Base-by-base conservation (phyloP, 805 yeast genomes). In the Suhomyces canberraensis region DNA sequence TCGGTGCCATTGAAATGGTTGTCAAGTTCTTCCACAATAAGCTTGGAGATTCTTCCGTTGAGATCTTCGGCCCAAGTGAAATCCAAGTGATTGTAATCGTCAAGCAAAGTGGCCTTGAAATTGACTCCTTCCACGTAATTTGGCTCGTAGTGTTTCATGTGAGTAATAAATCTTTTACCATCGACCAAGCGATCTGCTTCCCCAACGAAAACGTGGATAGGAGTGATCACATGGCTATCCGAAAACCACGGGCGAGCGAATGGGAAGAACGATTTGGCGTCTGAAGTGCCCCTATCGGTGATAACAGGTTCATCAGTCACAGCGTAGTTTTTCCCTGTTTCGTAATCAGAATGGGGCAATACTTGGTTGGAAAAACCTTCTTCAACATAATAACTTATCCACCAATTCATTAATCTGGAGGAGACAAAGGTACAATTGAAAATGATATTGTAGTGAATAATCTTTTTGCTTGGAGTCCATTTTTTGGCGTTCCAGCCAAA, bases 51-150 rank as follows among this genome's bases (percentile, higher is more conserved):
- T 29, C 69, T 72, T 3, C 76, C 78, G 18, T 76, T 68, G 1
- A 81, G 80, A 52, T 86, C 90, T 50, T 75, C 79, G 0, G 97
- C 91, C 98, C 98, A 91, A 11, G 90, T 66, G 1, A 89, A 95
- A 60, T 91, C 98, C 35, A 91, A 63, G 59, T 91, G 98, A 13
- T 89, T 78, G 56, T 91, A 91, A 8, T 70, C 73, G 0, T 76
- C 74, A 4, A 91, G 42, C 33, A 71, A 72, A 15, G 66, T 51
- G 15, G 63, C 60, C 11, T 57, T 45, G 57, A 74, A 43, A 57
- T 66, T 51, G 22, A 43, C 56, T 43, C 66, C 67, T 27, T 50
- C 57, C 21, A 41, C 42, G 43, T 63, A 74, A 2, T 50, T 44
- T 1, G 70, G 66, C 59, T 91, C 98, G 41, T 69, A 67, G 25